Base-by-base conservation (phyloP, 768 basidiomycete species). In the Suillus spraguei region DNA sequence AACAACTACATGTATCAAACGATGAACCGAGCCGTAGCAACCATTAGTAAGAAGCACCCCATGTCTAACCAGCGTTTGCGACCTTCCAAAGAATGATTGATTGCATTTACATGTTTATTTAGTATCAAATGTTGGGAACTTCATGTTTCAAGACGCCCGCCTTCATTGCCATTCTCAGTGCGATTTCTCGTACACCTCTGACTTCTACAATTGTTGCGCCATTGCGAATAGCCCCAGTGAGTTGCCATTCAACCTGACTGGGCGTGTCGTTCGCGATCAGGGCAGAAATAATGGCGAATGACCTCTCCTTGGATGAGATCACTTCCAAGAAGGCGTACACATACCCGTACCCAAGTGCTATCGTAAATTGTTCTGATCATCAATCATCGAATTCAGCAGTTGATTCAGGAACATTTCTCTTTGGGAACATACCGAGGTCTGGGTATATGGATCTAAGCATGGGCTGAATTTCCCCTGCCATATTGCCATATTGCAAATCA, bases 241-340 rank as follows among this genome's bases (percentile, higher is more conserved):
- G 76, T 68, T 90, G 89, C 88, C 88, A 90, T 22, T 65, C 74
- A 38, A 87, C 83, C 68, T 90, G 89, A 42, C 78, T 81, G 0
- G 87, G 86, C 41, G 85, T 82, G 69, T 90, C 87, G 62, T 77
- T 79, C 3, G 85, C 82, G 68, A 90, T 84, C 53, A 89, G 80
- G 0, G 87, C 82, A 16, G 87, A 80, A 20, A 88, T 82, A 65
- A 89, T 73, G 17, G 82, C 77, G 68, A 83, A 90, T 2, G 87
- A 85, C 1, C 85, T 85, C 69, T 90, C 87, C 44, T 82, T 68
- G 3, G 78, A 73, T 1, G 83, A 79, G 14, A 87, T 71, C 24
- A 82, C 75, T 0, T 80, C 78, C 28, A 78, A 78, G 59, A 80
- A 80, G 1, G 82, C 80, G 63, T 90, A 89, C 5, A 75, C 78